A percentile compares a stretch with the other conserved stretches of the same genome.
Conservation (phyloP, 768 basidiomycete genomes). For the button mushroom (Agaricus bisporus) region DNA sequence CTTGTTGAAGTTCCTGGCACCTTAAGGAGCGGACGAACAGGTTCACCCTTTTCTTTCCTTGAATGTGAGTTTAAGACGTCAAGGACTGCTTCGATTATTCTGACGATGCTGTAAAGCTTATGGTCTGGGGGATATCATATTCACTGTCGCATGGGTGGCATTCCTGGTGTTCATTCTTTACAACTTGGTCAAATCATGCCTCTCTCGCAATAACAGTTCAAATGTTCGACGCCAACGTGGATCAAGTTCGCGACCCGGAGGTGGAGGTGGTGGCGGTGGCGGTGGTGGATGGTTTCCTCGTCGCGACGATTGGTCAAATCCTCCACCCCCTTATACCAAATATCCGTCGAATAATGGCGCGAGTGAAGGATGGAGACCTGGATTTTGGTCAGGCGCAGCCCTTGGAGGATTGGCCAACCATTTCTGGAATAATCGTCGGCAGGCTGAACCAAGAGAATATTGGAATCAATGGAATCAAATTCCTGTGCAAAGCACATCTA, state of each 20-base stretch:
- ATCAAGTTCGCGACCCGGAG: slow-evolving; percentile 29
- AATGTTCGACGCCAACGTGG: slow-evolving; percentile 18
- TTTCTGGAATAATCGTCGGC: slow-evolving; percentile 35
- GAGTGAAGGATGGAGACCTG: slow-evolving; percentile 49
- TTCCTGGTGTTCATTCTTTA: slow-evolving; percentile 51
- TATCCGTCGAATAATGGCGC: slow-evolving; percentile 18
- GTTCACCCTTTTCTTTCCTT: slow-evolving; percentile 20
- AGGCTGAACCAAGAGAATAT: slow-evolving; percentile 18
- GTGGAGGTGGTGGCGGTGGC: slow-evolving; percentile 30
- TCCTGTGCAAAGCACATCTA: slow-evolving; percentile 13
- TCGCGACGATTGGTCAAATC: slow-evolving; percentile 24
- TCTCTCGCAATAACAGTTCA: slow-evolving; percentile 22
- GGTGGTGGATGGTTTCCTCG: slow-evolving; percentile 47
- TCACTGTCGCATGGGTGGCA: slow-evolving; percentile 51
- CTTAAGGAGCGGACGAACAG: slow-evolving; percentile 27
- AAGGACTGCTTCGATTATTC: background rate
- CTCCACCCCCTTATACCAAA: slow-evolving; percentile 57
- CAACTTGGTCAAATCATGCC: slow-evolving; percentile 51
- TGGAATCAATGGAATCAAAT: slow-evolving; percentile 17
- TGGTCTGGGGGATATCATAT: slow-evolving; percentile 41
- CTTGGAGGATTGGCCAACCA: slow-evolving; percentile 66
- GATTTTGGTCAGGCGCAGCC: slow-evolving; percentile 83
- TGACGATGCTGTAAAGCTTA: slow-evolving; percentile 29
- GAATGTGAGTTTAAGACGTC: slow-evolving; percentile 21
- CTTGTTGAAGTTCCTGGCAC: slow-evolving; percentile 62